Evolutionary conservation across 2,329 filamentous ascomycete genomes (phyloP).

Genomic region (Stagonosporopsis vannaccii): DNA sequence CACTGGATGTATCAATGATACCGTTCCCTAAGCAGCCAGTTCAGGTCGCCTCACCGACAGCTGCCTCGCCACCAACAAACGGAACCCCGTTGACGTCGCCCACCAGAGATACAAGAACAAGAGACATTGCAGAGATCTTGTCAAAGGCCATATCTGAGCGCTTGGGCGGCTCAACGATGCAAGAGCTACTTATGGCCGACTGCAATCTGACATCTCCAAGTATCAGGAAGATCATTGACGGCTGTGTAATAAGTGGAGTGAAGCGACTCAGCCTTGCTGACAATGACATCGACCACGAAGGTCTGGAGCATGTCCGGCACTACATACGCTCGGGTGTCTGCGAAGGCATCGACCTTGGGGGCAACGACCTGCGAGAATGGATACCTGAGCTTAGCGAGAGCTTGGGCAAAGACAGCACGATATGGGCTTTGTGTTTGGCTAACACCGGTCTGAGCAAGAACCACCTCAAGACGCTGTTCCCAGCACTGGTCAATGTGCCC

Average conservation of each 20-base stretch:
- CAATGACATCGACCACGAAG: slow-evolving; percentile 77
- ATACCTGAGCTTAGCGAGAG: slow-evolving; percentile 59
- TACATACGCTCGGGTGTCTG: slow-evolving; percentile 81
- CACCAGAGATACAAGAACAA: slow-evolving; percentile 27
- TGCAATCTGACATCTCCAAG: slow-evolving; percentile 76
- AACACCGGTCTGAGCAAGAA: slow-evolving; percentile 81
- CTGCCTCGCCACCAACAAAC: slow-evolving; percentile 24
- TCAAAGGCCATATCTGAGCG: slow-evolving; percentile 79
- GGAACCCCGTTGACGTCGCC: slow-evolving; percentile 9
- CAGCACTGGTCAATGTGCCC: slow-evolving; percentile 71
- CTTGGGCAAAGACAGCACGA: slow-evolving; percentile 58
- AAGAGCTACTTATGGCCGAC: slow-evolving; percentile 83
- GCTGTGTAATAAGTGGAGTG: slow-evolving; percentile 78
- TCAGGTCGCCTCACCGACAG: slow-evolving; percentile 24
- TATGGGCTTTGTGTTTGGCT: slow-evolving; percentile 86
- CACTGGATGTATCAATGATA: slow-evolving; percentile 85
- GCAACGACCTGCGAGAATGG: slow-evolving; percentile 71
- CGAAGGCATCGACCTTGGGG: slow-evolving; percentile 86
- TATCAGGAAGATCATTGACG: slow-evolving; percentile 80
- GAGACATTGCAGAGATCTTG: slow-evolving; percentile 71
- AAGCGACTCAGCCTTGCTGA: slow-evolving; percentile 82
- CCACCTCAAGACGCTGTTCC: slow-evolving; percentile 77
- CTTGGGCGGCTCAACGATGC: slow-evolving; percentile 75
- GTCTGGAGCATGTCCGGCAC: slow-evolving; percentile 75
- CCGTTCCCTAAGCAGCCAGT: slow-evolving; percentile 61